Conservation (phyloP, 352 stramenopile genomes). For the Phytophthora pistaciae region DNA sequence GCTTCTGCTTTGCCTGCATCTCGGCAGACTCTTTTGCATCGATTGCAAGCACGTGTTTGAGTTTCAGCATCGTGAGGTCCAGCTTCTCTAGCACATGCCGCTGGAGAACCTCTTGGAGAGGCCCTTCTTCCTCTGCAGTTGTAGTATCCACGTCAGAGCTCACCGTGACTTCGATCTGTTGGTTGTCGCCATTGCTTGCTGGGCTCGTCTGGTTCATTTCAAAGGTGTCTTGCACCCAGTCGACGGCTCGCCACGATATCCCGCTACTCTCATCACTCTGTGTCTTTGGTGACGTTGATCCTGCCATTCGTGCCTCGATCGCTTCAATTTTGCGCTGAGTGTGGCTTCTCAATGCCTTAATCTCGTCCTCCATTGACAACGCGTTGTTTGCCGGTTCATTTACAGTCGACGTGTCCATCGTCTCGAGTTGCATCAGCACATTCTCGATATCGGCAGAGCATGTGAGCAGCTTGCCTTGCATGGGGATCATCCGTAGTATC, state of each 20-base stretch:
- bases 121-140: background rate
- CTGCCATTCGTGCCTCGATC: slow-evolving; percentile 42
- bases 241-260: slow-evolving; percentile 20
- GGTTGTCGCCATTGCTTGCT: background rate
- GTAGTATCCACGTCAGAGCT: background rate
- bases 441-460: slow-evolving; percentile 56
- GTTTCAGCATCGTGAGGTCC: slow-evolving; percentile 69
- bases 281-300: background rate
- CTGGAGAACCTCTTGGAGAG: slow-evolving; percentile 53
- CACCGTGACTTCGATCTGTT: background rate
- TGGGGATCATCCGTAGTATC: slow-evolving; percentile 54
- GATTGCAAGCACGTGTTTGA: slow-evolving; percentile 63
- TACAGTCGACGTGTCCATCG: slow-evolving; percentile 2
- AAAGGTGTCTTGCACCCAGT: slow-evolving; percentile 43
- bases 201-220: background rate
- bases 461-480: slow-evolving; percentile 54
- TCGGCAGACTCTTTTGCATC: slow-evolving; percentile 60
- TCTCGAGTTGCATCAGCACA: slow-evolving; percentile 50
- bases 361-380: slow-evolving; percentile 17
- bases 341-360: slow-evolving; percentile 28
- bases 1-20: slow-evolving; percentile 21
- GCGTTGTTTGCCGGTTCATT: background rate
- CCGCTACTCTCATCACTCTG: background rate
- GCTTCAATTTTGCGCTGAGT: slow-evolving; percentile 36
- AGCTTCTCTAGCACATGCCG: slow-evolving; percentile 63